Base-by-base conservation (phyloP, 345 rosid genomes). In the Eucalyptus marginata region DNA sequence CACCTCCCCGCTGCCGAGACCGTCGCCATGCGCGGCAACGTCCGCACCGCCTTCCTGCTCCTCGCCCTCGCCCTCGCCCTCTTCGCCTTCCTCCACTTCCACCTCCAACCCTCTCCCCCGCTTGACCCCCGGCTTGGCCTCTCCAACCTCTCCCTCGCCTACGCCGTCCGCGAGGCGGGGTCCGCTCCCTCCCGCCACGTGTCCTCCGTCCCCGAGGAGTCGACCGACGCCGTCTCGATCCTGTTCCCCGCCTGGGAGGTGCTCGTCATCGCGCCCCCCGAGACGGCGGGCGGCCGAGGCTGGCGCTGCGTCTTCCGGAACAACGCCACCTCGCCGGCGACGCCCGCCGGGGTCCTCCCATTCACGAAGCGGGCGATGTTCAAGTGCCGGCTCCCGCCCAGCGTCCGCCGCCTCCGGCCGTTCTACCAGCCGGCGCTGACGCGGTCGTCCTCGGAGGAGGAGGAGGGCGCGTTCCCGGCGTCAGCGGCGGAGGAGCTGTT, bases 211-310 rank as follows among this genome's bases (percentile, higher is more conserved):
- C 40, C 86, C 68, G 58, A 71, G 51, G 52, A 18, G n/a, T 5
- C 59, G n/a, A 50, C 36, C 27, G 51, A 33, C 54, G 10, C 96
- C 13, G 94, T 91, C 16, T 92, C 96, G 14, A 86, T 97, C 89
- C 93, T 97, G 20, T 89, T 96, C 66, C 96, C 98, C 1, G 96
- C 90, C 47, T 97, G 99, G 99, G 96, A 95, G 90, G 94, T 96
- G 52, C 92, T 96, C 33, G 90, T 94, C 22, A 89, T 96, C 71
- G 83, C 83, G 83, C 83, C 83, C 12, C 83, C 27, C 27, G 92
- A 89, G 46, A 89, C 93, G 31, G 91, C 94, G 17, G 93, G 80
- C 14, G 90, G 81, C 7, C 31, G 11, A 1, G 89, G 91, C 11
- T 89, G 93, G 59, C 43, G 64, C 11, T 97, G 99, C 90, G 88